Evolutionary conservation across 805 yeast species (phyloP).

Genomic region (Hanseniaspora singularis): DNA sequence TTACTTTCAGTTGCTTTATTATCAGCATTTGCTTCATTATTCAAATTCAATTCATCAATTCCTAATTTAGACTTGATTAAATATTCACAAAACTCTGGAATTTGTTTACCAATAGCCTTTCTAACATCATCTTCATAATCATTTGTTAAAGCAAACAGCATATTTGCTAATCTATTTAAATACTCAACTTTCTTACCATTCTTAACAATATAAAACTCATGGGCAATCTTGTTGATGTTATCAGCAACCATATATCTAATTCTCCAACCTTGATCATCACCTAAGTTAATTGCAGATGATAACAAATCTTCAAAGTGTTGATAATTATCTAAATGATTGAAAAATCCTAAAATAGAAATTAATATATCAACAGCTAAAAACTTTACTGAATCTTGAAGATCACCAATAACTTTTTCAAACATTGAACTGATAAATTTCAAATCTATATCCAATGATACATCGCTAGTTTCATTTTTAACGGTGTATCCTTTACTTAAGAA

Average conservation of each 20-base stretch:
- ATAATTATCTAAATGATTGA: constrained; percentile 44
- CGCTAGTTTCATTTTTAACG: constrained; percentile 30
- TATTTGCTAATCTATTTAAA: constrained; percentile 35
- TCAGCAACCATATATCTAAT: constrained; percentile 98
- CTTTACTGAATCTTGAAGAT: constrained; percentile 90
- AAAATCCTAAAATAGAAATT: constrained; percentile 64
- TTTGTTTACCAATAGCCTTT: constrained; percentile 83
- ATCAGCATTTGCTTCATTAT: not conserved
- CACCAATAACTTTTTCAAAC: constrained; percentile 67
- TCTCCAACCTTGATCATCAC: constrained; percentile 91
- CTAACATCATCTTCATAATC: constrained; percentile 96
- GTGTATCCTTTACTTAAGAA: constrained; percentile 32
- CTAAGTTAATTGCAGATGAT: constrained; percentile 53
- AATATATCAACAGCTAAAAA: constrained; percentile 79
- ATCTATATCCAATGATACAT: constrained; percentile 42
- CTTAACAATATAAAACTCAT: constrained; percentile 40
- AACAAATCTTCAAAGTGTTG: constrained; percentile 54
- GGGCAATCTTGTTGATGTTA: constrained; percentile 63
- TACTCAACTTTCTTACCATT: constrained; percentile 37
- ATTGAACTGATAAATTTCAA: constrained; percentile 70
- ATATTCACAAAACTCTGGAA: constrained; percentile 59
- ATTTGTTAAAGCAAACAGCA: constrained; percentile 65
- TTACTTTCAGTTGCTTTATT: not conserved
- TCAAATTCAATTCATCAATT: not conserved
- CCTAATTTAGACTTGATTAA: constrained; percentile 23